A percentile compares a stretch with the other conserved stretches of the same genome.
phyloP scores from a whole-genome alignment of 257 asterid species.

The Nicotiana otophora region DNA sequence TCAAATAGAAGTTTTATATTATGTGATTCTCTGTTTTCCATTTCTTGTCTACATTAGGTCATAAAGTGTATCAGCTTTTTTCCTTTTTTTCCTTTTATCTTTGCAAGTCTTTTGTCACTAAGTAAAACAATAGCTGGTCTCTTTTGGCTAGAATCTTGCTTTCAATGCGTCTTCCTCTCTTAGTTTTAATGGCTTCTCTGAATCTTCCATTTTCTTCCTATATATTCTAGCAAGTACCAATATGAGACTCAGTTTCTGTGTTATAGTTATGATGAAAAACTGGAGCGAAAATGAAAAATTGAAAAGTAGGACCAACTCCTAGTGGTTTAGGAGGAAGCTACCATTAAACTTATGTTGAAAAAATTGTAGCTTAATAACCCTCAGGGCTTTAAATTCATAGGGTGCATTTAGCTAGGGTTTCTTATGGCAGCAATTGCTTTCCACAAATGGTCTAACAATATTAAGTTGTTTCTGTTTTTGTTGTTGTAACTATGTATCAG shows the following conservation, averaged over 20 bases:
- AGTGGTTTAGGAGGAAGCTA: background rate
- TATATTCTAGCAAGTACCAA: background rate
- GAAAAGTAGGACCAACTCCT: background rate
- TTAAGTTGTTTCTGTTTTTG: background rate
- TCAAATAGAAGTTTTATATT: background rate
- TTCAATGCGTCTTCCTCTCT: background rate
- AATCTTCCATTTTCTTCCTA: background rate
- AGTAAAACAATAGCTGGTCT: background rate
- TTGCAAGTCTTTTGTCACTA: background rate
- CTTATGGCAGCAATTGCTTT: background rate
- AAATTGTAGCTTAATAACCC: background rate
- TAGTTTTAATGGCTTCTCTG: background rate
- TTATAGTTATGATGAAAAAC: background rate
- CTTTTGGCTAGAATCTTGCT: background rate
- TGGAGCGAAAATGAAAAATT: background rate
- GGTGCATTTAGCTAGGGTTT: background rate
- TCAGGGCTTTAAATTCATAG: background rate
- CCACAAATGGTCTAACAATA: background rate
- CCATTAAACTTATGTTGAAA: background rate
- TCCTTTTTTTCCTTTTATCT: background rate
- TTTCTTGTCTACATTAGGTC: background rate
- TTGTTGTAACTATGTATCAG: constrained; percentile 23
- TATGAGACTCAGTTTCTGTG: background rate
- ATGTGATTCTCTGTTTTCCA: background rate
- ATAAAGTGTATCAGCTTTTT: background rate